Percentiles rank a stretch among this genome's conserved stretches.
Conservation (phyloP, 78 protist species). For the Anaeramoeba flamelloides region DNA sequence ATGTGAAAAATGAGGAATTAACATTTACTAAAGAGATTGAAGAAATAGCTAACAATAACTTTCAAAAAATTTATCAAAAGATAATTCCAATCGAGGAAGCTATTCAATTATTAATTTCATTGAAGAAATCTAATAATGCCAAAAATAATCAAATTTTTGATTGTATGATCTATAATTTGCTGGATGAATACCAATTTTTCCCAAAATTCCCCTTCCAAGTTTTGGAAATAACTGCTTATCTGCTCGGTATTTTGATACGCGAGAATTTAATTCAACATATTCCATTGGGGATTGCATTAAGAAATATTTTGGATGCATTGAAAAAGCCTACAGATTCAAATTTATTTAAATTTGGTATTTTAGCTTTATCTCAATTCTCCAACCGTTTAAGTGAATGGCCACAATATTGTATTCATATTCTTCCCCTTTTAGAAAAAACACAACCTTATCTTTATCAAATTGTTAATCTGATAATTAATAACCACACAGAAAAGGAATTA, state of each 20-base stretch:
- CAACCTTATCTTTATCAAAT: conserved; percentile 7
- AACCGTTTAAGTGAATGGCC: conserved; percentile 73
- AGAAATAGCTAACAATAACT: conserved; percentile 52
- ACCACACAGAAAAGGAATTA: no score
- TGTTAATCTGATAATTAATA: no score
- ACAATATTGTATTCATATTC: conserved; percentile 53
- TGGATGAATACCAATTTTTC: conserved; percentile 77
- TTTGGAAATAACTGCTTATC: conserved; percentile 56
- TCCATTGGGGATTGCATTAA: conserved; percentile 47
- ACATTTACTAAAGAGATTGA: conserved; percentile 46
- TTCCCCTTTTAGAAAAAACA: conserved; percentile 17
- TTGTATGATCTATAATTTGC: conserved; percentile 74
- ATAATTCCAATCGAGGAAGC: no score
- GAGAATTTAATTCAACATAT: conserved; percentile 43
- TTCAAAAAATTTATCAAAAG: conserved; percentile 47
- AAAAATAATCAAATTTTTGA: conserved; percentile 40
- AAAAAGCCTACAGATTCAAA: conserved; percentile 22
- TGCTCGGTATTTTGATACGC: conserved; percentile 71
- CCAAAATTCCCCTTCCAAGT: conserved; percentile 67
- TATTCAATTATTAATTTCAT: no score
- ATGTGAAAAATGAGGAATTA: no score
- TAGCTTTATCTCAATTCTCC: conserved; percentile 55
- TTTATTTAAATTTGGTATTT: conserved; percentile 60
- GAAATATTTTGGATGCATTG: conserved; percentile 54
- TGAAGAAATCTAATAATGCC: not conserved